A percentile compares a stretch with the other conserved stretches of the same genome.
Evolutionary conservation across 2,329 filamentous ascomycete genomes (phyloP).

Genomic region (Ophiostoma himal-ulmi): DNA sequence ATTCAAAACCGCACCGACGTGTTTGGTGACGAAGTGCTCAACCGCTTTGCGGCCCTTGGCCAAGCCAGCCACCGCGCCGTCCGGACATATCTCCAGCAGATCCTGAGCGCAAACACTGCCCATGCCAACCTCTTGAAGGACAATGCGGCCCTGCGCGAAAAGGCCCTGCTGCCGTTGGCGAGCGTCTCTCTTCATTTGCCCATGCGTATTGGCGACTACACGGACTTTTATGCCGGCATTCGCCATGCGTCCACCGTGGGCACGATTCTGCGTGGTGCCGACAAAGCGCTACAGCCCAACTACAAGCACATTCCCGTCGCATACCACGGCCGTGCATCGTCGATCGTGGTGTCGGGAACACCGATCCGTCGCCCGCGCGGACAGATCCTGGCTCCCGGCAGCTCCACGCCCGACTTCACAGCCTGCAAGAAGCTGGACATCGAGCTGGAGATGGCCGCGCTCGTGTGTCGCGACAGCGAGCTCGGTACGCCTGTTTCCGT

Average conservation of each 20-base stretch:
- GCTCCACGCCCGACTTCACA: too few species aligned
- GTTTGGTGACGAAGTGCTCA: too few species aligned
- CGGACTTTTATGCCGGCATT: conserved; percentile 20
- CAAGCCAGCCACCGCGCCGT: too few species aligned
- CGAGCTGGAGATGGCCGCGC: conserved; percentile 73
- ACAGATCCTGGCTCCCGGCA: conserved; percentile 52
- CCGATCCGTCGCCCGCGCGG: conserved; percentile 67
- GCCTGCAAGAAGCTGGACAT: conserved; percentile 56
- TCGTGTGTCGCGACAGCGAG: conserved; percentile 59
- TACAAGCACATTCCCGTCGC: conserved; percentile 77
- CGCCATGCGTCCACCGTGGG: conserved; percentile 16
- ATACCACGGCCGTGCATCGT: conserved; percentile 74
- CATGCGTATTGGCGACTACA: conserved; percentile 21
- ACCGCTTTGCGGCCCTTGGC: too few species aligned
- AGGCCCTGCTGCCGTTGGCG: too few species aligned
- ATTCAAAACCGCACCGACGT: too few species aligned
- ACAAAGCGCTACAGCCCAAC: conserved; percentile 71
- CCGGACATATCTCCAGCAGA: too few species aligned
- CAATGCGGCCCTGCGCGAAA: too few species aligned
- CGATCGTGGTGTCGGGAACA: conserved; percentile 70
- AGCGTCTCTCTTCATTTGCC: conserved; percentile 12
- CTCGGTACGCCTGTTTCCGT: conserved; percentile 61
- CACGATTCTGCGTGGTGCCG: conserved; percentile 45
- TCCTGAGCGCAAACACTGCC: too few species aligned
- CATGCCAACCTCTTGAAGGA: too few species aligned